phyloP scores from a whole-genome alignment of 257 asterid genomes.

The Oldenlandia corymbosa region DNA sequence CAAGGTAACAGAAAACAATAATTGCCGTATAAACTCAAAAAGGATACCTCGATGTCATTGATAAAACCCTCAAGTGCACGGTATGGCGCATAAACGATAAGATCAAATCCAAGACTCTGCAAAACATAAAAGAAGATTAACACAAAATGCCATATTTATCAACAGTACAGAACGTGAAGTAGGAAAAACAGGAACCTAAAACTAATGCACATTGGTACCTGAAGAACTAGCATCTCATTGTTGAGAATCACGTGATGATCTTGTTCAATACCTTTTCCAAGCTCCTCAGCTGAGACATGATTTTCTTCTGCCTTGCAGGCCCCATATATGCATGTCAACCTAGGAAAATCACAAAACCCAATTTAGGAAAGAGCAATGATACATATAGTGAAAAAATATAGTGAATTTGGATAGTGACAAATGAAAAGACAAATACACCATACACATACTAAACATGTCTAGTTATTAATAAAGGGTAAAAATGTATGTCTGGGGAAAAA shows the following conservation, averaged over 20 bases:
- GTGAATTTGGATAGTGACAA: no score
- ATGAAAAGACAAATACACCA: no score
- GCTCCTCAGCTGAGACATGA: constrained; percentile 99
- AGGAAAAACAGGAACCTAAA: constrained; percentile 11
- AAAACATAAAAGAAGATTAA: constrained; percentile 20
- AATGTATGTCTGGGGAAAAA: no score
- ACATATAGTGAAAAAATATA: not conserved
- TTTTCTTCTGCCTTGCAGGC: constrained; percentile 98
- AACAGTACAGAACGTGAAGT: constrained; percentile 4
- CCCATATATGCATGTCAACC: constrained; percentile 95
- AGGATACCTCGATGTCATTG: constrained; percentile 66
- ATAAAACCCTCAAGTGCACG: constrained; percentile 84
- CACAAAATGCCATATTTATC: not conserved
- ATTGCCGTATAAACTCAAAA: constrained; percentile 4
- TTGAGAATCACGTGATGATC: constrained; percentile 85
- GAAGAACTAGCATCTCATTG: constrained; percentile 90
- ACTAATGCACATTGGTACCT: constrained; percentile 42
- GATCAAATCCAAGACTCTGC: constrained; percentile 96
- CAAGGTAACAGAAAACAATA: not conserved
- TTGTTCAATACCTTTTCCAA: constrained; percentile 96
- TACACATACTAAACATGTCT: no score
- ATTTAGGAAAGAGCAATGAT: not conserved
- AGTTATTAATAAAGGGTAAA: no score
- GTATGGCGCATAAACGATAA: constrained; percentile 91
- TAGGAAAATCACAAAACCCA: constrained; percentile 12